Conservation (phyloP, 768 basidiomycete genomes). For the Pleurotus citrinopileatus region DNA sequence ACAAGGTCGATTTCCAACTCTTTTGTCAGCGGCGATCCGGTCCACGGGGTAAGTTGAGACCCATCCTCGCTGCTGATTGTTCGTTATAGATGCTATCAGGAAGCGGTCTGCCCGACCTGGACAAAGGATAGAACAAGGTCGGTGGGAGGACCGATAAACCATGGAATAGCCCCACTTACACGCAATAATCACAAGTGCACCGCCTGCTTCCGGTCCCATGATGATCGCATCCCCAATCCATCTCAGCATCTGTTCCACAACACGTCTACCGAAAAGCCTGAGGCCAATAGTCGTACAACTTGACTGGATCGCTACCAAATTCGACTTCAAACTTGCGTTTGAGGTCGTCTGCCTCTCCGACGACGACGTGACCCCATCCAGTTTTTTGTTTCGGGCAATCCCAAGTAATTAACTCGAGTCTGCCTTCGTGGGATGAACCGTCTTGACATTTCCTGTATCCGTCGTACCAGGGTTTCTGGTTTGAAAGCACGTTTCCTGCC, state of each 20-base stretch:
- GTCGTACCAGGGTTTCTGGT: conserved; percentile 27
- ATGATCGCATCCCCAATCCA: conserved; percentile 35
- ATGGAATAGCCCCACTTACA: conserved; percentile 17
- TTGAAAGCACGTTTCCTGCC: conserved; percentile 10
- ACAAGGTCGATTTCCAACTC: too few species aligned
- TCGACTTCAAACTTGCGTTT: conserved; percentile 25
- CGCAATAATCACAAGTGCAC: conserved; percentile 38
- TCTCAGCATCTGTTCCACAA: conserved; percentile 31
- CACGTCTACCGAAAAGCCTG: conserved; percentile 36
- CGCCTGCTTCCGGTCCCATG: conserved; percentile 32
- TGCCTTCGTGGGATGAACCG: conserved; percentile 28
- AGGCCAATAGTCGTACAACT: conserved; percentile 27
- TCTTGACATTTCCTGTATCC: conserved; percentile 28
- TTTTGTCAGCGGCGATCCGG: conserved; percentile 34
- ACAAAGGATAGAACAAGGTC: neutral
- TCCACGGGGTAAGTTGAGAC: conserved; percentile 28
- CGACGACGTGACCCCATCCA: conserved; percentile 27
- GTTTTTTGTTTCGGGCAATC: conserved; percentile 20
- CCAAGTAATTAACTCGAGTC: conserved; percentile 36
- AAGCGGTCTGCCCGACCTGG: conserved; percentile 30
- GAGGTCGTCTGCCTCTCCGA: conserved; percentile 26
- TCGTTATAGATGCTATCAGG: conserved; percentile 27
- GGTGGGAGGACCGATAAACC: neutral
- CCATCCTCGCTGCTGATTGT: conserved; percentile 23
- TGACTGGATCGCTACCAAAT: conserved; percentile 24